A percentile compares a stretch with the other conserved stretches of the same genome.
phyloP scores from a whole-genome alignment of 257 asterid species.

The Agastache rugosa region DNA sequence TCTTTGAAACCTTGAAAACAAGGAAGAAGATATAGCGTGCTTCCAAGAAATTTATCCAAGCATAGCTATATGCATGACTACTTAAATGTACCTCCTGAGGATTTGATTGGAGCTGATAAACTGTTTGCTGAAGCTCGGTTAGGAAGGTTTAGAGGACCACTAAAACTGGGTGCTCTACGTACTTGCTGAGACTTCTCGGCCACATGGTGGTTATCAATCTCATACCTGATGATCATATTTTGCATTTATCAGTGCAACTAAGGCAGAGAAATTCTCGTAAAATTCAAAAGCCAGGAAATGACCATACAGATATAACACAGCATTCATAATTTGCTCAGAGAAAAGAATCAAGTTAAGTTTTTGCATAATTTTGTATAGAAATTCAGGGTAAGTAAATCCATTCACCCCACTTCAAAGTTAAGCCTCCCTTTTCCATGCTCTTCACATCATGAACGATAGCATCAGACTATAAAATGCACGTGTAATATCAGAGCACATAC shows the following conservation, averaged over 20 bases:
- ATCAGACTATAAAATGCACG: neutral
- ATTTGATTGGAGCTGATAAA: conserved; percentile 96
- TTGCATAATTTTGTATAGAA: neutral
- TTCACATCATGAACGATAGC: neutral
- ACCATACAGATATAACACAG: conserved; percentile 6
- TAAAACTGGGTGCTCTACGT: conserved; percentile 86
- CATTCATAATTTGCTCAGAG: conserved; percentile 14
- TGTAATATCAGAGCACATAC: conserved; percentile 1
- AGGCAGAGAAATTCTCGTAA: conserved; percentile 27
- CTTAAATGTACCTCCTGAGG: conserved; percentile 79
- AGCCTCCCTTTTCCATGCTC: conserved; percentile 4
- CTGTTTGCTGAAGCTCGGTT: conserved; percentile 98
- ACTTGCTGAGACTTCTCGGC: conserved; percentile 65
- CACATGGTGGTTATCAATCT: conserved; percentile 63
- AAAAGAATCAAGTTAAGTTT: conserved; percentile 20
- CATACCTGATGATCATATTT: conserved; percentile 61
- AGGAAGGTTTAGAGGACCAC: conserved; percentile 97
- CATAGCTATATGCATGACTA: conserved; percentile 18
- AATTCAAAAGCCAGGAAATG: conserved; percentile 30
- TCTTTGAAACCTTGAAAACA: conserved; percentile 72
- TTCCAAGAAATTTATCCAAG: conserved; percentile 19
- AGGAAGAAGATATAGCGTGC: conserved; percentile 25
- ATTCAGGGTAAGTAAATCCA: conserved; percentile 8
- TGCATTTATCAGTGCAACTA: conserved; percentile 25
- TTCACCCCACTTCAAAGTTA: neutral